Conservation (phyloP, 768 basidiomycete species). For the Auriscalpium microsporum region DNA sequence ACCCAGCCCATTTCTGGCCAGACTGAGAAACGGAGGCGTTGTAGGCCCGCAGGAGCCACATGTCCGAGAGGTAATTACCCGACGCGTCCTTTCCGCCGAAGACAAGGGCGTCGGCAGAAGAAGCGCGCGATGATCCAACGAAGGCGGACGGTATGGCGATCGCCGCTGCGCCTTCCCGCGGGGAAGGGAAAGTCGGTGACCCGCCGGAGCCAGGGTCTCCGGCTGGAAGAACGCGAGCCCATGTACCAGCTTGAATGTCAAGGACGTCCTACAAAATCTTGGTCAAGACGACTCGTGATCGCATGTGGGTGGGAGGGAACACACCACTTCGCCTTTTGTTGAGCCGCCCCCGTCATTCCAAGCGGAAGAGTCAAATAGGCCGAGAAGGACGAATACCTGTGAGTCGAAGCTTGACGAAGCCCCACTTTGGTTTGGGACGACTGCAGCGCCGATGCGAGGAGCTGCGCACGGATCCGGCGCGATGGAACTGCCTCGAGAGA, state of each 20-base stretch:
- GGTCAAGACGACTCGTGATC: neutral
- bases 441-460: conserved; percentile 48
- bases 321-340: conserved; percentile 64
- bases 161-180: conserved; percentile 64
- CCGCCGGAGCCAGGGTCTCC: conserved; percentile 58
- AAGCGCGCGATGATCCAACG: conserved; percentile 42
- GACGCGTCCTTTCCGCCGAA: conserved; percentile 67
- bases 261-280: conserved; percentile 42
- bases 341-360: conserved; percentile 64
- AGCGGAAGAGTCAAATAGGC: conserved; percentile 50
- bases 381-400: conserved; percentile 65
- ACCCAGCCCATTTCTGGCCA: conserved; percentile 52
- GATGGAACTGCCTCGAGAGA: conserved; percentile 38
- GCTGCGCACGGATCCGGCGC: conserved; percentile 46
- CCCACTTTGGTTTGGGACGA: conserved; percentile 53
- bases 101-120: conserved; percentile 61
- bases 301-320: conserved; percentile 17
- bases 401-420: conserved; percentile 47
- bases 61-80: conserved; percentile 61
- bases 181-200: conserved; percentile 44
- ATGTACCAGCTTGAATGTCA: conserved; percentile 49
- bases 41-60: conserved; percentile 76
- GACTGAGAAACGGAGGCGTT: conserved; percentile 50
- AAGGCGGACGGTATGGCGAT: conserved; percentile 46
- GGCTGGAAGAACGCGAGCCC: conserved; percentile 68